These are phyloP conservation scores for Ganoderma boninense DNA, from an alignment of 1,284 basidiomycete genomes.

Conservation along the genomic window DNA sequence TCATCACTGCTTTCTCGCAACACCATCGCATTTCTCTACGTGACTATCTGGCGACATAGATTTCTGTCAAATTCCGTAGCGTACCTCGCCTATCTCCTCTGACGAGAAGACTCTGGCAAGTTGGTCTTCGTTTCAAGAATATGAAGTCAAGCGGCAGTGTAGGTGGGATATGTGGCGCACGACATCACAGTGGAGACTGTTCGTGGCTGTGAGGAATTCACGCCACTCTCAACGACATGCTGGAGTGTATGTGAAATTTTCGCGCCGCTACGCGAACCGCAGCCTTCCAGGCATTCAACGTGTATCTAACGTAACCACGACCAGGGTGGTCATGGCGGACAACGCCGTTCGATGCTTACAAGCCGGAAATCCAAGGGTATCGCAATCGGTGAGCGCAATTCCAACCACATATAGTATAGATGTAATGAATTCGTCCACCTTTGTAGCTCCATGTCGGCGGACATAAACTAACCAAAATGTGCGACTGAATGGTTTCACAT, in stretches of 20 bases:
- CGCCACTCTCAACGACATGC: not conserved
- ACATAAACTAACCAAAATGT: not conserved
- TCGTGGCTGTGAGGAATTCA: not conserved
- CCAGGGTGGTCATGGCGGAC: not conserved
- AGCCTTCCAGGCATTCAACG: not conserved
- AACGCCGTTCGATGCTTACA: not conserved
- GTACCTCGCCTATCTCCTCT: too few species aligned
- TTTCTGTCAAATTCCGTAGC: not conserved
- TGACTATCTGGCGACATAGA: too few species aligned
- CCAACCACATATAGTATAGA: constrained; percentile 1
- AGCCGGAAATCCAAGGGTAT: not conserved
- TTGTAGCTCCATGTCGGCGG: not conserved
- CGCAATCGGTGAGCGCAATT: not conserved
- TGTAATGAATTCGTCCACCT: constrained; percentile 3
- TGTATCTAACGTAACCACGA: not conserved
- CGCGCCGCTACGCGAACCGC: not conserved
- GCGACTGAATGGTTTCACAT: constrained; percentile 7
- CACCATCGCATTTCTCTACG: too few species aligned
- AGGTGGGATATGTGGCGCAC: not conserved
- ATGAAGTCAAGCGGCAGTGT: not conserved
- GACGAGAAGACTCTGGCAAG: too few species aligned
- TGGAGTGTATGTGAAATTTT: not conserved
- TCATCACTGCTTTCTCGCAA: not conserved
- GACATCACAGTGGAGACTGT: not conserved
- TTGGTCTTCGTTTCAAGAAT: too few species aligned